These are phyloP conservation scores for Pleodorina starrii DNA, from an alignment of 139 green algal species.

Conservation along the genomic window DNA sequence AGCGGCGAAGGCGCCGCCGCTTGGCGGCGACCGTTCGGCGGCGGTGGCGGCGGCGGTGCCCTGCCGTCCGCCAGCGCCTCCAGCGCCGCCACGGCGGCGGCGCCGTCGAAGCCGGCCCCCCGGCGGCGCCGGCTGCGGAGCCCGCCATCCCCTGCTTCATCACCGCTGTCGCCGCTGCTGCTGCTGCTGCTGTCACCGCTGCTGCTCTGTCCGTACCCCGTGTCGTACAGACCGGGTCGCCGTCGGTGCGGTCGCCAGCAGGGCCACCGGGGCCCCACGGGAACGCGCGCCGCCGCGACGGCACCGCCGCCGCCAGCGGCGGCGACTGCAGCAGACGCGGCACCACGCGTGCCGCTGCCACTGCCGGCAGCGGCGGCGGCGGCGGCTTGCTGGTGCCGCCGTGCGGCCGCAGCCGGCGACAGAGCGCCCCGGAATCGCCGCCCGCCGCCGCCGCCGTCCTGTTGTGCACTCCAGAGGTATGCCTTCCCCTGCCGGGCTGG, in stretches of 20 bases:
- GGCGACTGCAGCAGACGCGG: background rate
- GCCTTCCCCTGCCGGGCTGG: background rate
- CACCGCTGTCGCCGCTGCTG: background rate
- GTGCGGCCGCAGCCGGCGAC: background rate
- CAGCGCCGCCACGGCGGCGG: background rate
- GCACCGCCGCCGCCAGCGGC: background rate
- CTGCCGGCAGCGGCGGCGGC: too few species aligned
- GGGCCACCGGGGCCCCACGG: background rate
- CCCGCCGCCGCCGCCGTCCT: too few species aligned
- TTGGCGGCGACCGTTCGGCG: background rate
- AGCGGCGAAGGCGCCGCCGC: background rate
- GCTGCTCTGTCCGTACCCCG: too few species aligned
- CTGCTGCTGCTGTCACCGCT: background rate
- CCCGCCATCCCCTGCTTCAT: background rate
- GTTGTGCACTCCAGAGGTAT: conserved; percentile 8
- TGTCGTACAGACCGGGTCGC: background rate
- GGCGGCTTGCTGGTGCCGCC: too few species aligned
- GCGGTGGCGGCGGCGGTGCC: background rate
- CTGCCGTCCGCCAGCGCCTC: background rate
- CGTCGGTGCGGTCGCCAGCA: background rate
- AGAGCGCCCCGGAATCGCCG: too few species aligned
- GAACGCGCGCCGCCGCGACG: background rate
- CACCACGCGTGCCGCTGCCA: too few species aligned
- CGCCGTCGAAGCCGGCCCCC: background rate
- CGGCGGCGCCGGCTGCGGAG: background rate